These are phyloP conservation scores for Daldinia loculata DNA, from an alignment of 495 filamentous ascomycete genomes.

Conservation along the genomic window DNA sequence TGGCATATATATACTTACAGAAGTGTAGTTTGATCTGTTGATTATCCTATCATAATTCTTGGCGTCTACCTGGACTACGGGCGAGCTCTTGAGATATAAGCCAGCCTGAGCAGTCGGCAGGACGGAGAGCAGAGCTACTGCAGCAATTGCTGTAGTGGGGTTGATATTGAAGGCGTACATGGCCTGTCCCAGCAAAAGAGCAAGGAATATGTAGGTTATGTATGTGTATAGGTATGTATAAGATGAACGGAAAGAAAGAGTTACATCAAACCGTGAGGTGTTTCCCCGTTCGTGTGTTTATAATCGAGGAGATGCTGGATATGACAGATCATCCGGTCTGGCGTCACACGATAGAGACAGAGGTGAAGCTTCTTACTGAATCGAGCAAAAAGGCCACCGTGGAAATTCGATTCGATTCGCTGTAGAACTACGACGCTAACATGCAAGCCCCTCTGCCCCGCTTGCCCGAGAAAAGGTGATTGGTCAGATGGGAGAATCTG, in stretches of 20 bases:
- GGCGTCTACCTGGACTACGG: slow-evolving; percentile 85
- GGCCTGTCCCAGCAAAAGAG: slow-evolving; percentile 8
- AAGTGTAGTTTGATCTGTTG: slow-evolving; percentile 87
- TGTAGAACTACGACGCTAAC: slow-evolving; percentile 7
- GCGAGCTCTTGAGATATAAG: slow-evolving; percentile 86
- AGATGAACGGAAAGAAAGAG: background rate
- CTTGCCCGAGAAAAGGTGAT: background rate
- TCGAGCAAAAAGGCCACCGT: slow-evolving; percentile 52
- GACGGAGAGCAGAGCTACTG: slow-evolving; percentile 59
- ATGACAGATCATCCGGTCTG: slow-evolving; percentile 28
- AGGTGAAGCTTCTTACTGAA: slow-evolving; percentile 26
- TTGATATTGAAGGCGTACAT: slow-evolving; percentile 55
- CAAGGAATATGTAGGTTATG: background rate
- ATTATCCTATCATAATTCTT: slow-evolving; percentile 87
- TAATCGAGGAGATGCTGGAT: background rate
- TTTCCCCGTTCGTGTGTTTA: slow-evolving; percentile 1
- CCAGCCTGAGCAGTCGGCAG: slow-evolving; percentile 70
- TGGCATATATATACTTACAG: slow-evolving; percentile 65
- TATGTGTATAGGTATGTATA: background rate
- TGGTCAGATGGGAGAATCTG: slow-evolving; percentile 32
- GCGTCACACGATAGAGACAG: slow-evolving; percentile 9
- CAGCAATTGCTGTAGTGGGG: slow-evolving; percentile 55
- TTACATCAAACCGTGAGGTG: slow-evolving; percentile 17
- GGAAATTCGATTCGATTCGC: slow-evolving; percentile 44
- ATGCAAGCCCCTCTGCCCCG: slow-evolving; percentile 5